phyloP scores from a whole-genome alignment of 345 rosid species.

The Cardamine occulta region DNA sequence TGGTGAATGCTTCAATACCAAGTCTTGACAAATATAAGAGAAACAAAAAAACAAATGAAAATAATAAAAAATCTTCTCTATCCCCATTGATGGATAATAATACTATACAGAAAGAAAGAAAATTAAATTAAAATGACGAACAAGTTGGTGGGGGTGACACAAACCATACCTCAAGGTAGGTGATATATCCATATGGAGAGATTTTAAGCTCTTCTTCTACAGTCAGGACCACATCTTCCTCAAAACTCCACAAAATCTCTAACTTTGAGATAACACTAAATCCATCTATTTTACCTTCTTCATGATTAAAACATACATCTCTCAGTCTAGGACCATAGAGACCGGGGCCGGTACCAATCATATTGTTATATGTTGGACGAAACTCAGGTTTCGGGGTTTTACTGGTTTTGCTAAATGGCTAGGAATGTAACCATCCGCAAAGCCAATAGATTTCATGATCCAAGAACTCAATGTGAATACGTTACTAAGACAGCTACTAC shows the following conservation, averaged over 20 bases:
- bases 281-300: slow-evolving; percentile 38
- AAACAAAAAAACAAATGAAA: slow-evolving; percentile 21
- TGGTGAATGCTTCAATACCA: slow-evolving; percentile 37
- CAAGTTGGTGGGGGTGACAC: slow-evolving; percentile 46
- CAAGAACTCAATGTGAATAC: slow-evolving; percentile 29
- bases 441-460: slow-evolving; percentile 19
- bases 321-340: slow-evolving; percentile 28
- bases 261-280: slow-evolving; percentile 34
- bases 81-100: slow-evolving; percentile 21
- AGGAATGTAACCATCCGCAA: slow-evolving; percentile 19
- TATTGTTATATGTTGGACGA: slow-evolving; percentile 17
- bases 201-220: slow-evolving; percentile 39
- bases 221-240: slow-evolving; percentile 42
- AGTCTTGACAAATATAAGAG: slow-evolving; percentile 41
- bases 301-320: slow-evolving; percentile 25
- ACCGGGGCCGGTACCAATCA: slow-evolving; percentile 31
- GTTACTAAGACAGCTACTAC: slow-evolving; percentile 33
- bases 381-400: background rate
- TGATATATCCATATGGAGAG: slow-evolving; percentile 44
- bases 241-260: slow-evolving; percentile 36
- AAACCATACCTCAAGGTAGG: slow-evolving; percentile 50
- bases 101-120: slow-evolving; percentile 1
- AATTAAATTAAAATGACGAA: slow-evolving; percentile 19
- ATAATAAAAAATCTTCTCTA: slow-evolving; percentile 20
- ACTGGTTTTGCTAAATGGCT: background rate